Evolutionary conservation across 116 monocot species (phyloP), one percentile per base, ranked within the genome.

Genomic region (Papilionanthe hybrid): DNA sequence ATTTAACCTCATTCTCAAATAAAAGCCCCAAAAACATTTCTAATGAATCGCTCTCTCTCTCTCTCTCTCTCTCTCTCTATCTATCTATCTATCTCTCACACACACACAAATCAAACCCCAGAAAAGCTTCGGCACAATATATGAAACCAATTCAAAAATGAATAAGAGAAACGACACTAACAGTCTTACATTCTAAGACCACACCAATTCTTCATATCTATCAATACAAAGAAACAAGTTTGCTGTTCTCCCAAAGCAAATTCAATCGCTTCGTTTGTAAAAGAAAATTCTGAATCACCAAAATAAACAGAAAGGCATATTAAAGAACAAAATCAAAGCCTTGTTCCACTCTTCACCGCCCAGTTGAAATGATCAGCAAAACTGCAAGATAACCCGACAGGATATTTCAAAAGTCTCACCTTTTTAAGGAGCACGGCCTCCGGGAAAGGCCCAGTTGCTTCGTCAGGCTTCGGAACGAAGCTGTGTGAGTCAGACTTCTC

Each of bases 341-440:
- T 60, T 23, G 25, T 23, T 10, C 65, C 25, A 7, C 27, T 65
- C 65, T 65, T 65, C 57, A 23, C 9, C 53, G 49, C 49, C 49
- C 12, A 49, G 0, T 49, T 49, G 9, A 49, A 49, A 49, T 49
- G 53, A 53, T 53, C 23, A 25, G 27, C 65, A 65, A 65, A 65
- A 9, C 65, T 65, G 65, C 1, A 22, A 25, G 9, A 65, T 9
- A 65, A 65, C 25, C 12, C 23, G 8, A 23, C 22, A 10, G 11
- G 65, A 15, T 12, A 30, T 37, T 72, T 75, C 42, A 17, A 87
- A 79, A 72, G 60, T 45, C 55, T 15, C 5, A 96, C 96, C 91
- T 92, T 85, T 88, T 88, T 94, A 6, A 97, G 92, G 8, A 97
- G 85, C 15, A 94, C 91, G 27, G 92, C 88, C 81, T 97, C 97